These are phyloP conservation scores for Candida ficus DNA, from an alignment of 805 yeast species.

Conservation along the genomic window DNA sequence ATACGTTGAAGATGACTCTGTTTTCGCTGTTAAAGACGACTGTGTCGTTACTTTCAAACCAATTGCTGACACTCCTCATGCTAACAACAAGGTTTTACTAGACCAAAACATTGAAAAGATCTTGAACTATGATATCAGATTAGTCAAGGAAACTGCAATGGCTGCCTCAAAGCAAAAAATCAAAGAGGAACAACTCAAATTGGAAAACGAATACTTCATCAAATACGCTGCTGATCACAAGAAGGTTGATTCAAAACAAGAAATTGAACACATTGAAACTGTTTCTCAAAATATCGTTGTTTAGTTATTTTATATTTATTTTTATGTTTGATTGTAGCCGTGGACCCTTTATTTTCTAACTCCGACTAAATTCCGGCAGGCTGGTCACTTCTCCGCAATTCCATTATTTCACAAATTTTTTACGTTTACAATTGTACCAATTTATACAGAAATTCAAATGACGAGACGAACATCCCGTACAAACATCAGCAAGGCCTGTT, in stretches of 20 bases:
- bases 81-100: conserved; percentile 1
- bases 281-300: not conserved
- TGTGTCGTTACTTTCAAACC: conserved; percentile 25
- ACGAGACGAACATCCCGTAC: conserved; percentile 16
- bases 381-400: too few relatives aligned
- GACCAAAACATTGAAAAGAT: not conserved
- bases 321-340: not conserved
- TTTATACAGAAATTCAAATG: too few relatives aligned
- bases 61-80: conserved; percentile 11
- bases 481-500: conserved; percentile 38
- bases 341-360: too few relatives aligned
- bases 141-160: conserved; percentile 1
- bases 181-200: not conserved
- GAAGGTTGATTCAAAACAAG: not conserved
- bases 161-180: not conserved
- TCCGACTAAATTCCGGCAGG: too few relatives aligned
- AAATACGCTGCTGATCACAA: not conserved
- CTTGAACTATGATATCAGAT: conserved; percentile 3
- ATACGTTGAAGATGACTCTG: conserved; percentile 29
- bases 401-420: too few relatives aligned
- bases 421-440: too few relatives aligned
- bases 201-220: conserved; percentile 2
- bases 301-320: not conserved
- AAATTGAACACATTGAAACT: not conserved
- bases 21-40: conserved; percentile 32